Percentiles rank a stretch among this genome's conserved stretches.
These are phyloP conservation scores for Ceriops tagal DNA, from an alignment of 345 rosid species.

Conservation along the genomic window DNA sequence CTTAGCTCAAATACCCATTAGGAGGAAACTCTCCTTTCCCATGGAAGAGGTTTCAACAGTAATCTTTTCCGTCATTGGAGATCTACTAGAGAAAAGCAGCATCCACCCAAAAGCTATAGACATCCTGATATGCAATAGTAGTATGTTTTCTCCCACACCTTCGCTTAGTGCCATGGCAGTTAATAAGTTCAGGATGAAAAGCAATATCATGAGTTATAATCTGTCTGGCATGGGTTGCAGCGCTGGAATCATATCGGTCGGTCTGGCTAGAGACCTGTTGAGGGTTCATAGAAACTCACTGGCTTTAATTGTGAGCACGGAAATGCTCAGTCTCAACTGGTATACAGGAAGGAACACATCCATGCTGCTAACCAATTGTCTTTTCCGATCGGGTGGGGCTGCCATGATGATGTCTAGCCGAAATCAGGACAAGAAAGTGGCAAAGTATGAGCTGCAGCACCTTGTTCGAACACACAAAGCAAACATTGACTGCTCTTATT, in stretches of 20 bases:
- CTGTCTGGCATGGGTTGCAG: constrained; percentile 20
- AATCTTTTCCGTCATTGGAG: background rate
- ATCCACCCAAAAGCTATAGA: constrained; percentile 10
- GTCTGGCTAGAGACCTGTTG: constrained; percentile 6
- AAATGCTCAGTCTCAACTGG: background rate
- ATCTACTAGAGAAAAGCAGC: background rate
- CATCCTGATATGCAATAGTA: constrained; percentile 7
- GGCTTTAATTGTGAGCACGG: constrained; percentile 11
- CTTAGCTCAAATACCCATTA: background rate
- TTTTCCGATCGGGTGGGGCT: constrained; percentile 12
- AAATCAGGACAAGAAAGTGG: background rate
- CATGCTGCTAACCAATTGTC: constrained; percentile 11
- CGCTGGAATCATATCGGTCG: constrained; percentile 9
- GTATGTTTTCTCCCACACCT: constrained; percentile 13
- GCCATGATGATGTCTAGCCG: constrained; percentile 13
- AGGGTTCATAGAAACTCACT: constrained; percentile 8
- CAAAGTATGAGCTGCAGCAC: constrained; percentile 12
- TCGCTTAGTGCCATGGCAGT: constrained; percentile 15
- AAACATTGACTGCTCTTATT: background rate
- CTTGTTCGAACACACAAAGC: constrained; percentile 7
- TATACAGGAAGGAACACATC: constrained; percentile 7
- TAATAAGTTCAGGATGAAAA: constrained; percentile 4
- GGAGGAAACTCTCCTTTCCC: background rate
- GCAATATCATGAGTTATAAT: constrained; percentile 16
- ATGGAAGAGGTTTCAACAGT: constrained; percentile 1